Percentiles rank a stretch among this genome's conserved stretches.
Conservation (phyloP, 2,329 filamentous ascomycete species). For the Sporothrix phasma region DNA sequence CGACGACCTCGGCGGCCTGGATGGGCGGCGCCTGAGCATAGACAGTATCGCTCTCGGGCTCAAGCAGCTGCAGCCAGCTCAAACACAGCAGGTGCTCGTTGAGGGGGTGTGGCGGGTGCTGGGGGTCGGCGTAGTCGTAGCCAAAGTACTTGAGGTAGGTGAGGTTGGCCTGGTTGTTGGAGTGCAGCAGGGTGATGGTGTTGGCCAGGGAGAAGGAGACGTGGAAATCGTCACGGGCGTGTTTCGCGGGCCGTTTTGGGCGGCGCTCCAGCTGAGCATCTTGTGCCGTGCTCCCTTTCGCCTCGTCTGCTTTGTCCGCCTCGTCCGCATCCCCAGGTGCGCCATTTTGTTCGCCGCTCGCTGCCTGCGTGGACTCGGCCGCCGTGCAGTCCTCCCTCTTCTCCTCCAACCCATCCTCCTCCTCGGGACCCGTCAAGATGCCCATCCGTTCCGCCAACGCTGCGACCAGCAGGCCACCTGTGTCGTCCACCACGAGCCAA, state of each 20-base stretch:
- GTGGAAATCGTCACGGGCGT: conserved; percentile 39
- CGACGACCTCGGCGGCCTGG: conserved; percentile 50
- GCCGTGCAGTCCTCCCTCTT: neutral
- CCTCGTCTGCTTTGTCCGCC: neutral
- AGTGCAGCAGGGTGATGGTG: conserved; percentile 70
- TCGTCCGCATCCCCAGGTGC: neutral
- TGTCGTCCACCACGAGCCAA: conserved; percentile 81
- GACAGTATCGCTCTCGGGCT: conserved; percentile 62
- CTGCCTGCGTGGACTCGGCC: neutral
- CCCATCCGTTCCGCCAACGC: conserved; percentile 85
- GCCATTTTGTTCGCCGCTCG: neutral
- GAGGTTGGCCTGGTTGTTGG: conserved; percentile 79
- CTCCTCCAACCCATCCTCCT: neutral
- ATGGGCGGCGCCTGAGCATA: conserved; percentile 57
- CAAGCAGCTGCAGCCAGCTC: conserved; percentile 84
- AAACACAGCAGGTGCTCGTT: conserved; percentile 71
- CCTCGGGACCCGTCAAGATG: conserved; percentile 44
- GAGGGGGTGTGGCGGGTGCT: conserved; percentile 63
- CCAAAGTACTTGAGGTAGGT: conserved; percentile 81
- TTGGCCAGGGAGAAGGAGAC: conserved; percentile 60
- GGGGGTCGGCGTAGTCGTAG: conserved; percentile 62
- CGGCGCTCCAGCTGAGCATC: neutral
- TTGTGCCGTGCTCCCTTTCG: neutral
- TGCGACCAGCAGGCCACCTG: conserved; percentile 70
- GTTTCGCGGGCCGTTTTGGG: conserved; percentile 18